Percentiles rank a stretch among this genome's conserved stretches.
Evolutionary conservation across 2,329 filamentous ascomycete species (phyloP).

Genomic region (Curvularia eragrostidis): DNA sequence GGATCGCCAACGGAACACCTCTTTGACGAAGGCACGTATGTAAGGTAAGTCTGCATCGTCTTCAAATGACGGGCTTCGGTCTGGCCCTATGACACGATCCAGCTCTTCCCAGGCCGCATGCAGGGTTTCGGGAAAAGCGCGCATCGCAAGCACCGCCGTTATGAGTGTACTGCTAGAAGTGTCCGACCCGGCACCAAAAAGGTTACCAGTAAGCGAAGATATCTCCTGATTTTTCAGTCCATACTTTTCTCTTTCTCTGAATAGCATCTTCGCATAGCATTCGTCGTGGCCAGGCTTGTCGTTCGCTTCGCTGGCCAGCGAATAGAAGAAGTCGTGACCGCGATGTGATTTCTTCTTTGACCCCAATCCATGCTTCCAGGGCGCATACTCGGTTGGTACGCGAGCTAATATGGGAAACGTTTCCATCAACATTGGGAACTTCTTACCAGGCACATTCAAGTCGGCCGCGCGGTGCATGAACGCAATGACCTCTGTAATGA

Average conservation of each 20-base stretch:
- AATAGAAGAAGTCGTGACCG: conserved; percentile 47
- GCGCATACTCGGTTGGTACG: conserved; percentile 59
- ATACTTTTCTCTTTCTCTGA: conserved; percentile 47
- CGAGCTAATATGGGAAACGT: conserved; percentile 62
- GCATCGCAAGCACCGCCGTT: conserved; percentile 45
- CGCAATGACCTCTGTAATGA: conserved; percentile 66
- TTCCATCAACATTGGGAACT: conserved; percentile 65
- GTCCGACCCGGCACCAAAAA: conserved; percentile 46
- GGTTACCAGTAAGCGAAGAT: conserved; percentile 40
- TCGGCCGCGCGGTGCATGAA: conserved; percentile 65
- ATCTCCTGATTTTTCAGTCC: conserved; percentile 40
- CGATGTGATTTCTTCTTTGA: conserved; percentile 34
- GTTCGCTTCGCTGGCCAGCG: conserved; percentile 41
- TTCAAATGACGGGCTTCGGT: conserved; percentile 45
- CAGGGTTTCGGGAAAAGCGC: conserved; percentile 42
- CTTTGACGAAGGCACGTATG: conserved; percentile 51
- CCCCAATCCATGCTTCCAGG: conserved; percentile 48
- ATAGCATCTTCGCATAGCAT: conserved; percentile 51
- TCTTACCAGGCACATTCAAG: conserved; percentile 58
- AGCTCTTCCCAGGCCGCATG: conserved; percentile 43
- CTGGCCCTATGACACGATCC: conserved; percentile 40
- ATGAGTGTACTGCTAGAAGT: conserved; percentile 46
- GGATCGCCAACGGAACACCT: conserved; percentile 46
- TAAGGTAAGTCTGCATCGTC: conserved; percentile 43
- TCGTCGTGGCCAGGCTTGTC: conserved; percentile 41